Evolutionary conservation across 2,329 filamentous ascomycete species (phyloP).

Genomic region (Scytalidium sp.): DNA sequence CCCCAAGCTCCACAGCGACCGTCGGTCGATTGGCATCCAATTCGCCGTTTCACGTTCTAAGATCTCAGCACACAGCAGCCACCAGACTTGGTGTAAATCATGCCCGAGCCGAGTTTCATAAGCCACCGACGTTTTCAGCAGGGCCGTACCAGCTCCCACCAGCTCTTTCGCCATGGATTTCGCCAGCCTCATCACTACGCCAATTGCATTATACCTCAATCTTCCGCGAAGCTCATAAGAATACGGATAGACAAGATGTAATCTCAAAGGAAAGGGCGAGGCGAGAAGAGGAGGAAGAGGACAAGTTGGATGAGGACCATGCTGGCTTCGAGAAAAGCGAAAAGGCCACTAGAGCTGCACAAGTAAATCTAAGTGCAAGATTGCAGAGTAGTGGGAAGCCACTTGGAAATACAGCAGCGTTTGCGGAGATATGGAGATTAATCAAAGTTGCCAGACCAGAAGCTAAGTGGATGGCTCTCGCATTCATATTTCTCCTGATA

Average conservation of each 20-base stretch:
- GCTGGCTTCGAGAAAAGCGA: conserved; percentile 70
- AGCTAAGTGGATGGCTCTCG: conserved; percentile 69
- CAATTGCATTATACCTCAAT: conserved; percentile 22
- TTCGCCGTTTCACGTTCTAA: not conserved
- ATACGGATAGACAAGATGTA: conserved; percentile 26
- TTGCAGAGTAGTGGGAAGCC: conserved; percentile 77
- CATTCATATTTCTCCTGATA: conserved; percentile 81
- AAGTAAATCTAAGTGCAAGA: conserved; percentile 85
- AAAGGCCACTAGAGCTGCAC: conserved; percentile 79
- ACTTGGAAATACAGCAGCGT: conserved; percentile 52
- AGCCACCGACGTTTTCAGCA: not conserved
- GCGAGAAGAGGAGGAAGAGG: conserved; percentile 39
- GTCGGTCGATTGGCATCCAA: conserved; percentile 8
- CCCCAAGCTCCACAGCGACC: conserved; percentile 7
- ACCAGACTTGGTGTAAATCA: not conserved
- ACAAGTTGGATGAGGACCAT: conserved; percentile 48
- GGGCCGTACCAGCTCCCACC: conserved; percentile 5
- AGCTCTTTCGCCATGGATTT: conserved; percentile 21
- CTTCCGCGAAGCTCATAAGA: conserved; percentile 15
- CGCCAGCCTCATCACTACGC: conserved; percentile 25
- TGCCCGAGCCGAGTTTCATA: not conserved
- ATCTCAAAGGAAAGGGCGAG: conserved; percentile 32
- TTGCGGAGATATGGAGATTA: conserved; percentile 78
- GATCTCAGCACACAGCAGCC: not conserved
- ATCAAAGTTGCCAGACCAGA: conserved; percentile 89